These are phyloP conservation scores for Iberis pinnata DNA, from an alignment of 345 rosid genomes.

Conservation along the genomic window DNA sequence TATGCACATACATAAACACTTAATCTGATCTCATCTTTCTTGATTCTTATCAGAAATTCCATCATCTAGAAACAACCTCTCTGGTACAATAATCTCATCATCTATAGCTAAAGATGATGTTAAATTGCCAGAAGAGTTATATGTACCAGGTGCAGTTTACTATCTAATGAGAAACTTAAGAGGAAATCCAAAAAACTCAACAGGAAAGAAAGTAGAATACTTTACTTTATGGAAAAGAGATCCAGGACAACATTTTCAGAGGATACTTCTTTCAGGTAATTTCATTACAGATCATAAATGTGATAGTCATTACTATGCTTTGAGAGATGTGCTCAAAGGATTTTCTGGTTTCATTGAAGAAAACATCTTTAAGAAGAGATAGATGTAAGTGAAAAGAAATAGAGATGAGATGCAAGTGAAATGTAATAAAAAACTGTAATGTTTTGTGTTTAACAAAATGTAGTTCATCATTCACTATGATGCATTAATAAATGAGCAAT, in stretches of 20 bases:
- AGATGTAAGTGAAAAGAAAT: constrained; percentile 12
- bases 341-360: constrained; percentile 45
- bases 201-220: constrained; percentile 34
- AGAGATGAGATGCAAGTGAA: too few relatives aligned
- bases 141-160: constrained; percentile 72
- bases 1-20: background rate
- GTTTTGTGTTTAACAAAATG: too few relatives aligned
- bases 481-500: too few relatives aligned
- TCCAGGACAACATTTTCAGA: constrained; percentile 81
- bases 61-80: constrained; percentile 17
- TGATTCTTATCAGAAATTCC: constrained; percentile 28
- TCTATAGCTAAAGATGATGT: constrained; percentile 15
- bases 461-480: too few relatives aligned
- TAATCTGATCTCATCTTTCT: background rate
- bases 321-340: constrained; percentile 83
- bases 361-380: constrained; percentile 33
- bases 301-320: constrained; percentile 75
- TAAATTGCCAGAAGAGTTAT: constrained; percentile 48
- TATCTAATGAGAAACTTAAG: constrained; percentile 62
- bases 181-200: constrained; percentile 14
- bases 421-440: too few relatives aligned
- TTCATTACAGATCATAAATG: constrained; percentile 83
- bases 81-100: constrained; percentile 17
- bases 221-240: constrained; percentile 76
- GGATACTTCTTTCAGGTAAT: constrained; percentile 74